Percentiles rank a stretch among this genome's conserved stretches.
Conservation (phyloP, 345 rosid species). For the Salix udensis region DNA sequence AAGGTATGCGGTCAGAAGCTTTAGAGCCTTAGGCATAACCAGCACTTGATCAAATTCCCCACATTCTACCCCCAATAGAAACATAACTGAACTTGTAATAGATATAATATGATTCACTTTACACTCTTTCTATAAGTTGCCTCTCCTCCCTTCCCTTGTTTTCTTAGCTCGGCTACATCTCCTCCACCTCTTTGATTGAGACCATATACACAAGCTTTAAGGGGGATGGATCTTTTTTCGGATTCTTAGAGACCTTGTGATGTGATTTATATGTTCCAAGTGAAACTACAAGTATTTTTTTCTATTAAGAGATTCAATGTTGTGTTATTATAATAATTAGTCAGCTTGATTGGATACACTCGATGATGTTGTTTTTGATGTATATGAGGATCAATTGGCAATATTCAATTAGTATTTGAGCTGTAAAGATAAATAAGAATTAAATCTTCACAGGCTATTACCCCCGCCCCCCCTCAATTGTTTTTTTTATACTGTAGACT, state of each 20-base stretch:
- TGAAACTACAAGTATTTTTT: not conserved
- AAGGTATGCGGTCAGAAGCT: not conserved
- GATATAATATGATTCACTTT: too few relatives aligned
- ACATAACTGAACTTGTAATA: too few relatives aligned
- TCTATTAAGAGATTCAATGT: not conserved
- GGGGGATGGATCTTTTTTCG: not conserved
- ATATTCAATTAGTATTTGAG: not conserved
- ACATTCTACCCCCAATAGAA: not conserved
- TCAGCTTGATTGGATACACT: not conserved
- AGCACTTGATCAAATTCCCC: not conserved
- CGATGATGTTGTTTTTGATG: not conserved
- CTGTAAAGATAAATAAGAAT: not conserved
- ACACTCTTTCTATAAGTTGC: not conserved
- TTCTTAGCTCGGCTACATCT: not conserved
- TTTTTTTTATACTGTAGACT: not conserved
- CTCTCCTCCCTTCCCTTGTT: not conserved
- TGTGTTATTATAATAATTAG: not conserved
- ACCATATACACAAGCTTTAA: not conserved
- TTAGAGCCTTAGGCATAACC: not conserved
- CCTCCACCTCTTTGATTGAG: not conserved
- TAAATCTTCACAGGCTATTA: not conserved
- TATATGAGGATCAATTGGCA: not conserved
- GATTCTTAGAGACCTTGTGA: not conserved
- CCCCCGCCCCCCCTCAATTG: too few relatives aligned
- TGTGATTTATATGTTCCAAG: not conserved